Percentiles rank a stretch among this genome's conserved stretches.
Conservation (phyloP, 176 grass and related monocot genomes). For the Cenchrus fungigraminus region DNA sequence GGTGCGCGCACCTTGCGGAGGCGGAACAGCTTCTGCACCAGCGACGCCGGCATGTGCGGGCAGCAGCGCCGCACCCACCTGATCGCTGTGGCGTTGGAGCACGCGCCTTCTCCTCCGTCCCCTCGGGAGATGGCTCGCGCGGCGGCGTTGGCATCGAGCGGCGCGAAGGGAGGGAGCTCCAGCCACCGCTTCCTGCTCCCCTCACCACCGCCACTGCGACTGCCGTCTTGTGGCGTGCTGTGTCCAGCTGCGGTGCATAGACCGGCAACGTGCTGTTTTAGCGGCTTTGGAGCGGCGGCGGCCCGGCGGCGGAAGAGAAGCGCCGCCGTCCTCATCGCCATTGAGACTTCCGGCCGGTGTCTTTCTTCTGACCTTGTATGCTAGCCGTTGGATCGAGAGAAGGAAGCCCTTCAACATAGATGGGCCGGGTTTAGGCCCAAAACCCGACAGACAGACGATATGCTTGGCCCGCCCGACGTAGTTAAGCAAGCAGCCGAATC, state of each 20-base stretch:
- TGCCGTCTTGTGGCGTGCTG: not conserved
- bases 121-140: conserved; percentile 49
- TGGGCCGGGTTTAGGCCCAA: not conserved
- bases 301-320: conserved; percentile 43
- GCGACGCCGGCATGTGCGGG: conserved; percentile 64
- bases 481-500: not conserved
- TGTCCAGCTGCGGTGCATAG: conserved; percentile 29
- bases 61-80: conserved; percentile 86
- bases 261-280: conserved; percentile 1
- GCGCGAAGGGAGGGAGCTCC: conserved; percentile 69
- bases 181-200: conserved; percentile 56
- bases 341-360: not conserved
- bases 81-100: conserved; percentile 53
- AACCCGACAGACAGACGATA: too few species aligned
- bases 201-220: conserved; percentile 16
- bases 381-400: not conserved
- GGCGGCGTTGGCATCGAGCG: conserved; percentile 49
- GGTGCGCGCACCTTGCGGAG: conserved; percentile 64
- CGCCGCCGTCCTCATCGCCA: conserved; percentile 43
- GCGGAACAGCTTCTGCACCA: conserved; percentile 88
- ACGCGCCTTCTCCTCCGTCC: not conserved
- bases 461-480: too few species aligned
- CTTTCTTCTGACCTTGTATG: not conserved
- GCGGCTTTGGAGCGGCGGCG: conserved; percentile 25
- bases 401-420: too few species aligned